Percentiles rank a stretch among this genome's conserved stretches.
Conservation (phyloP, 495 filamentous ascomycete species). For the Aspergillus mulundensis region DNA sequence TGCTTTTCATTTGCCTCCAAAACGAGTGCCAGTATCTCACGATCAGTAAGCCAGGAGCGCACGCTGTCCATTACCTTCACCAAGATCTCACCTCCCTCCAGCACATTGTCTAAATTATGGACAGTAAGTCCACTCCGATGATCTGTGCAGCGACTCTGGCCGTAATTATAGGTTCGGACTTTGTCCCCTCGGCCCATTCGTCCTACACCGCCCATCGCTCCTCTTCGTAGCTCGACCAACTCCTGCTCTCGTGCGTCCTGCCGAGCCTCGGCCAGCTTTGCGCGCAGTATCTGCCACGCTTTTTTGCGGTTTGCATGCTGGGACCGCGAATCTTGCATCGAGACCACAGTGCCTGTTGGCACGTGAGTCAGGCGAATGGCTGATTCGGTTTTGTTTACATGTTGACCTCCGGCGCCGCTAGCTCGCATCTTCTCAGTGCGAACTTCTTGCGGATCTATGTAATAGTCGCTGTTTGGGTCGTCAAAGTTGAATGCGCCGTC, state of each 20-base stretch:
- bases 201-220: constrained; percentile 68
- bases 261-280: constrained; percentile 72
- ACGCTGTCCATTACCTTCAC: constrained; percentile 80
- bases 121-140: constrained; percentile 81
- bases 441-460: constrained; percentile 83
- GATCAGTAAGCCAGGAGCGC: constrained; percentile 69
- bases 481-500: constrained; percentile 59
- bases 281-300: constrained; percentile 81
- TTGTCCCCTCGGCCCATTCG: constrained; percentile 89
- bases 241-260: constrained; percentile 85
- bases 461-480: constrained; percentile 85
- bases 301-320: constrained; percentile 82
- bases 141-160: constrained; percentile 90
- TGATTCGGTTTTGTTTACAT: constrained; percentile 97
- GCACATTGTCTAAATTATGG: constrained; percentile 75
- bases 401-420: constrained; percentile 88
- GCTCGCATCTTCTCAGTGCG: constrained; percentile 86
- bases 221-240: constrained; percentile 64
- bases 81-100: constrained; percentile 66
- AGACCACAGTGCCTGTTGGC: constrained; percentile 78
- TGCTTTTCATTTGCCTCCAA: constrained; percentile 40
- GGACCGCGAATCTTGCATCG: constrained; percentile 89
- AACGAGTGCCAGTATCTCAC: constrained; percentile 68
- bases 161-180: constrained; percentile 91
- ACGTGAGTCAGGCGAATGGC: constrained; percentile 91